Conservation (phyloP, 768 basidiomycete species). For the Mycena haematopus region DNA sequence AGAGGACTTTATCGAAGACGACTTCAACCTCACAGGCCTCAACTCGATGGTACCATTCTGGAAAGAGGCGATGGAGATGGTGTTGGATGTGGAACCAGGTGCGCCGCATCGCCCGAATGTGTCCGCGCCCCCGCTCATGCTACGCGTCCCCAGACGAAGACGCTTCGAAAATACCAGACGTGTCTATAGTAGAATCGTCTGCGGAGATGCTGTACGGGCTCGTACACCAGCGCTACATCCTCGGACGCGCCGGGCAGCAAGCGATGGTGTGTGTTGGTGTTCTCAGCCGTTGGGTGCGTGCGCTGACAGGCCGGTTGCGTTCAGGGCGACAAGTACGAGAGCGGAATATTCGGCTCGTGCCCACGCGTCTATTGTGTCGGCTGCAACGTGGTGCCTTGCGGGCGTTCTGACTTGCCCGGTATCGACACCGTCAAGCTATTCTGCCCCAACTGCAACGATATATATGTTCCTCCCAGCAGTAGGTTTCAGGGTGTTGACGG, state of each 20-base stretch:
- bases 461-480: constrained; percentile 94
- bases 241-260: constrained; percentile 92
- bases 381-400: constrained; percentile 91
- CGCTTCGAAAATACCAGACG: constrained; percentile 94
- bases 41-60: constrained; percentile 98
- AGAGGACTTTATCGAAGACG: constrained; percentile 99
- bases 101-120: constrained; percentile 37
- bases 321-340: constrained; percentile 96
- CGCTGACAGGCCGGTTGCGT: constrained; percentile 15
- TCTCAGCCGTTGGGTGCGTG: constrained; percentile 21
- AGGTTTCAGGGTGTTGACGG: constrained; percentile 97
- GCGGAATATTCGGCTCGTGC: constrained; percentile 88
- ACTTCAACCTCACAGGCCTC: constrained; percentile 97
- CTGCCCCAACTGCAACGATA: constrained; percentile 98
- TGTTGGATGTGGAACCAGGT: constrained; percentile 99
- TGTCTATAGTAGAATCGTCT: constrained; percentile 96
- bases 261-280: constrained; percentile 74
- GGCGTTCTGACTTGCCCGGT: constrained; percentile 93
- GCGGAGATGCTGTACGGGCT: constrained; percentile 98
- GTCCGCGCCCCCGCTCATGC: constrained; percentile 15
- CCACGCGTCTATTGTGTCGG: constrained; percentile 94
- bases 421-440: constrained; percentile 97
- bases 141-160: constrained; percentile 74
- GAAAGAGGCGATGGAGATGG: constrained; percentile 99
- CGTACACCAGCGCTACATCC: constrained; percentile 96